A percentile compares a stretch with the other conserved stretches of the same genome.
Conservation (phyloP, 257 asterid species). For the Gynochthodes officinalis region DNA sequence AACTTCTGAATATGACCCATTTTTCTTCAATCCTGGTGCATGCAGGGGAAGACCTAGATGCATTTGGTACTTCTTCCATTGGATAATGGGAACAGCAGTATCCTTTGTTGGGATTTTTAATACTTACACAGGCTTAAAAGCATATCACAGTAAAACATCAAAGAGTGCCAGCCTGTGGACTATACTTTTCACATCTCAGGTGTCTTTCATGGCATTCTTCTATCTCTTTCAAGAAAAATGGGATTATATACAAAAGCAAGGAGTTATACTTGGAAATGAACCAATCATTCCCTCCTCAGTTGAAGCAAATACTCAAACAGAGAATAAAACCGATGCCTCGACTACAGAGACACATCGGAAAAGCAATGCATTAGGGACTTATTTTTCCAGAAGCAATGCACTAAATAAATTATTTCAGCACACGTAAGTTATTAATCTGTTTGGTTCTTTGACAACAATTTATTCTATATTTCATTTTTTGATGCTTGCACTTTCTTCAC, state of each 20-base stretch:
- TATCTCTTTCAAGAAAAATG: slow-evolving; percentile 86
- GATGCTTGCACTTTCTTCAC: slow-evolving; percentile 15
- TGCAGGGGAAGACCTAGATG: slow-evolving; percentile 60
- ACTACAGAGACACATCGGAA: slow-evolving; percentile 46
- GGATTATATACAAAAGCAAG: slow-evolving; percentile 71
- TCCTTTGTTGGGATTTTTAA: slow-evolving; percentile 58
- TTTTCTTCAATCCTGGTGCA: not conserved
- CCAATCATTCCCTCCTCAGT: slow-evolving; percentile 9
- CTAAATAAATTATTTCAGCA: slow-evolving; percentile 68
- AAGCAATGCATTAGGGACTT: slow-evolving; percentile 75
- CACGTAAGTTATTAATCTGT: slow-evolving; percentile 29
- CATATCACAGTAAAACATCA: slow-evolving; percentile 59
- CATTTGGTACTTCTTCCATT: slow-evolving; percentile 64
- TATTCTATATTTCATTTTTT: slow-evolving; percentile 8
- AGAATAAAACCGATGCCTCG: slow-evolving; percentile 7
- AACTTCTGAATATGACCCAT: no score
- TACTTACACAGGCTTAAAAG: slow-evolving; percentile 65
- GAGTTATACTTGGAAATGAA: slow-evolving; percentile 18
- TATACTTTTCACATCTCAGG: slow-evolving; percentile 64
- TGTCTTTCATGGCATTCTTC: slow-evolving; percentile 61
- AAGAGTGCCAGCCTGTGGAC: slow-evolving; percentile 52
- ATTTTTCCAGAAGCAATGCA: slow-evolving; percentile 62
- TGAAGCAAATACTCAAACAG: slow-evolving; percentile 18
- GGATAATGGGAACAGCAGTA: slow-evolving; percentile 67
- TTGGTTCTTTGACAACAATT: not conserved